Conservation (phyloP, 257 asterid genomes). For the Solanum sparsipilum region DNA sequence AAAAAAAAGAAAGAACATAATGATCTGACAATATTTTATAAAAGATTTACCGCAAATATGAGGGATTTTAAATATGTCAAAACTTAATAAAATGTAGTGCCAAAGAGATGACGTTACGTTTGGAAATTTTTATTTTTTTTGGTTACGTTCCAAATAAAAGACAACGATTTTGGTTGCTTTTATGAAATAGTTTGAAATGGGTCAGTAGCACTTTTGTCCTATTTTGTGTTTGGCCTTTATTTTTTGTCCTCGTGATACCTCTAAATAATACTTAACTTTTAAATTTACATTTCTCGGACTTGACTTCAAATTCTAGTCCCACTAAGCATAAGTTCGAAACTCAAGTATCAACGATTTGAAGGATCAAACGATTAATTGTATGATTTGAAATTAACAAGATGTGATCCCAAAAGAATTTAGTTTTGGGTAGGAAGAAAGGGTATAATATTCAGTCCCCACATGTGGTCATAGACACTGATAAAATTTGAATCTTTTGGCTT, state of each 20-base stretch:
- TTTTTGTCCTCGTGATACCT: neutral
- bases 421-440: neutral
- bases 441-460: neutral
- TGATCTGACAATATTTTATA: no score
- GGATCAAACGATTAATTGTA: neutral
- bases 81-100: neutral
- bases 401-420: neutral
- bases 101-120: neutral
- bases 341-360: neutral
- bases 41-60: neutral
- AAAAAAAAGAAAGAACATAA: no score
- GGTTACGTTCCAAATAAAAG: neutral
- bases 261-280: neutral
- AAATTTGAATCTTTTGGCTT: no score
- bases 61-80: neutral
- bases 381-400: neutral
- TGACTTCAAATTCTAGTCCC: neutral
- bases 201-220: neutral
- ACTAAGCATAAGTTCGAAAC: neutral
- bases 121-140: no score
- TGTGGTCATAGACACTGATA: neutral
- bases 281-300: neutral
- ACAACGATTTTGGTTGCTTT: neutral
- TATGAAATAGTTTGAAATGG: neutral
- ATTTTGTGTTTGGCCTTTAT: neutral